These are phyloP conservation scores for Teratosphaeria nubilosa DNA, from an alignment of 2,329 filamentous ascomycete species.

Conservation along the genomic window DNA sequence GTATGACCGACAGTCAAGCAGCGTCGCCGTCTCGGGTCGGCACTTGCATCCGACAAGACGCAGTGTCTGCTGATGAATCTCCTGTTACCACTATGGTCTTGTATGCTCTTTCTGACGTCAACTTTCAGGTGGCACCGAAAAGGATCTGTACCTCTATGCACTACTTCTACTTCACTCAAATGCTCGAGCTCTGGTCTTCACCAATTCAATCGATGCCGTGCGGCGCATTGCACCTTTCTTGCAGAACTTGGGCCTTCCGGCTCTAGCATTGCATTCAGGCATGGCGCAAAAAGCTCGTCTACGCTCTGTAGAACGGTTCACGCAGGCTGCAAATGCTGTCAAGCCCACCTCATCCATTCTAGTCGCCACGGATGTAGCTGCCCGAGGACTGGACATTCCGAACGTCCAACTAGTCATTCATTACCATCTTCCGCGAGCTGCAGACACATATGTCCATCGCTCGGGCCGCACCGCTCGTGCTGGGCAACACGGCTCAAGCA, in stretches of 20 bases:
- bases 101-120: not conserved
- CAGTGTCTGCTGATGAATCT: not conserved
- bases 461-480: conserved; percentile 90
- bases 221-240: conserved; percentile 77
- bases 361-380: conserved; percentile 86
- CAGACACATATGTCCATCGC: conserved; percentile 89
- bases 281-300: conserved; percentile 95
- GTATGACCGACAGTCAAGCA: not conserved
- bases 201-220: conserved; percentile 90
- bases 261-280: conserved; percentile 73
- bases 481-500: conserved; percentile 63
- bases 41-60: not conserved
- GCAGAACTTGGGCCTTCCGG: conserved; percentile 67
- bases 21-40: not conserved
- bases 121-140: conserved; percentile 61
- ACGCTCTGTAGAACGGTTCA: conserved; percentile 82
- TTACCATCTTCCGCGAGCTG: conserved; percentile 86
- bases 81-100: not conserved
- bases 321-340: conserved; percentile 40
- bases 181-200: conserved; percentile 77
- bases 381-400: conserved; percentile 86
- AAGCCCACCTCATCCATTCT: conserved; percentile 51
- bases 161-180: conserved; percentile 73
- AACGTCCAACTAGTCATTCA: conserved; percentile 83
- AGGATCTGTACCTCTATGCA: conserved; percentile 91